Evolutionary conservation across 768 basidiomycete genomes (phyloP).

Genomic region (Ramaria sp.): DNA sequence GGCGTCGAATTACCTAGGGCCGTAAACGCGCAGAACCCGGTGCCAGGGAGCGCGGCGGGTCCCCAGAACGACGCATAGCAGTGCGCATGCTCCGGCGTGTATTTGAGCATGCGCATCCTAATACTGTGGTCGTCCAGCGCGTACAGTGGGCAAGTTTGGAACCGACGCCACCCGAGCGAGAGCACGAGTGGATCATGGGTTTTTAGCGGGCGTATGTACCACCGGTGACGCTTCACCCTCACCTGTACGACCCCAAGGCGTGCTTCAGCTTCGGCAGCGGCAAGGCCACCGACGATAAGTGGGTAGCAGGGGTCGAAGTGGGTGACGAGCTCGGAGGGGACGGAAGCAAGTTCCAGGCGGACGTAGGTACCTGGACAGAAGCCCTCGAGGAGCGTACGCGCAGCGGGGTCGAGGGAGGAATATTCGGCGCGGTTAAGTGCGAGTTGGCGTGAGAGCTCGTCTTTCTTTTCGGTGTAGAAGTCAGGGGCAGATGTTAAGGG

Average conservation of each 20-base stretch:
- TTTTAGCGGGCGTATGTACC: conserved; percentile 86
- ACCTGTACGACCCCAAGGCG: conserved; percentile 91
- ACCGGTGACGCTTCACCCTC: conserved; percentile 91
- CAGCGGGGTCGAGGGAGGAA: conserved; percentile 59
- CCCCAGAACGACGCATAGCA: conserved; percentile 98
- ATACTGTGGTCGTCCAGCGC: conserved; percentile 96
- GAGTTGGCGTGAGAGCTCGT: conserved; percentile 47
- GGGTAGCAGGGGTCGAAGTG: conserved; percentile 90
- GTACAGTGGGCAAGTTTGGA: conserved; percentile 92
- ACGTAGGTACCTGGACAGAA: conserved; percentile 86
- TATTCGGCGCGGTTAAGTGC: conserved; percentile 82
- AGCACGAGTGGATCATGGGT: conserved; percentile 95
- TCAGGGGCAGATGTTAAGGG: conserved; percentile 25
- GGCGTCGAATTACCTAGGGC: conserved; percentile 51
- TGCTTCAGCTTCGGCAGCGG: conserved; percentile 75
- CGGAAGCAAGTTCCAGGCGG: conserved; percentile 73
- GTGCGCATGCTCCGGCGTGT: conserved; percentile 99
- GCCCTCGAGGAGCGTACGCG: conserved; percentile 81
- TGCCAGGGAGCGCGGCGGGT: conserved; percentile 84
- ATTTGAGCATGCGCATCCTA: conserved; percentile 98
- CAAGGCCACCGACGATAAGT: conserved; percentile 81
- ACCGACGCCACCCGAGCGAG: conserved; percentile 95
- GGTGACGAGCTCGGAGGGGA: conserved; percentile 87
- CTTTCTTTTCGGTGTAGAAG: too few relatives aligned
- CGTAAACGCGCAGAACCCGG: conserved; percentile 97